phyloP scores from a whole-genome alignment of 1,139 yeast species.

The Pichia sp. region DNA sequence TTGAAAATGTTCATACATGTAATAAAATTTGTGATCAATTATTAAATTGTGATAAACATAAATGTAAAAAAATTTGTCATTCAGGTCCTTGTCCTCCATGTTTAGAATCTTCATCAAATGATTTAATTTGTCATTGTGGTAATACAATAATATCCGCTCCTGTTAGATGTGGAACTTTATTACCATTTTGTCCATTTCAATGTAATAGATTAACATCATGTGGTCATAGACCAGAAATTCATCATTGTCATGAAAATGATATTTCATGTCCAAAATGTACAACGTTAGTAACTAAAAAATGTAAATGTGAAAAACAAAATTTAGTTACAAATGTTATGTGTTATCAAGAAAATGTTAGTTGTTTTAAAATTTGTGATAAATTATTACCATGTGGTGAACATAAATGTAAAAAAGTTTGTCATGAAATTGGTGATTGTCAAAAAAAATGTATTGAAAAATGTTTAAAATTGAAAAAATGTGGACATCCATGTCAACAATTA shows the following conservation, averaged over 20 bases:
- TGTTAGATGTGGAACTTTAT: slow-evolving; percentile 74
- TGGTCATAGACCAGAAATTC: slow-evolving; percentile 72
- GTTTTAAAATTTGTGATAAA: slow-evolving; percentile 62
- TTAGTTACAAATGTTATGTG: slow-evolving; percentile 63
- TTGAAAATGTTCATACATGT: slow-evolving; percentile 78
- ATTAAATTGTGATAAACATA: slow-evolving; percentile 66
- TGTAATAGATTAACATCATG: slow-evolving; percentile 59
- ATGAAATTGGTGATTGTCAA: slow-evolving; percentile 28
- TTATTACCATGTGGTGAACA: slow-evolving; percentile 59
- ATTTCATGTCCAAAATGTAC: slow-evolving; percentile 76
- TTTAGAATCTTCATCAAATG: slow-evolving; percentile 75
- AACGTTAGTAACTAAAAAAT: slow-evolving; percentile 49
- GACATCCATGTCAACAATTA: slow-evolving; percentile 52
- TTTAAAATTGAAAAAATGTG: slow-evolving; percentile 49
- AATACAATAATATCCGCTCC: slow-evolving; percentile 77
- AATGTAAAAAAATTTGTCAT: slow-evolving; percentile 73
- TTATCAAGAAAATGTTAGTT: slow-evolving; percentile 61
- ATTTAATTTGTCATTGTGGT: slow-evolving; percentile 80
- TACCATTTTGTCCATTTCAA: slow-evolving; percentile 63
- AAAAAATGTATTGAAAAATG: slow-evolving; percentile 50
- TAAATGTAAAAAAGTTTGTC: slow-evolving; percentile 58
- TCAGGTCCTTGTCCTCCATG: slow-evolving; percentile 82
- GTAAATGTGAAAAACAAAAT: slow-evolving; percentile 62
- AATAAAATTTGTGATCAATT: slow-evolving; percentile 59
- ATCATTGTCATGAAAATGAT: slow-evolving; percentile 65